Evolutionary conservation across 1,284 basidiomycete species (phyloP).

Genomic region (Ganoderma lingzhi): DNA sequence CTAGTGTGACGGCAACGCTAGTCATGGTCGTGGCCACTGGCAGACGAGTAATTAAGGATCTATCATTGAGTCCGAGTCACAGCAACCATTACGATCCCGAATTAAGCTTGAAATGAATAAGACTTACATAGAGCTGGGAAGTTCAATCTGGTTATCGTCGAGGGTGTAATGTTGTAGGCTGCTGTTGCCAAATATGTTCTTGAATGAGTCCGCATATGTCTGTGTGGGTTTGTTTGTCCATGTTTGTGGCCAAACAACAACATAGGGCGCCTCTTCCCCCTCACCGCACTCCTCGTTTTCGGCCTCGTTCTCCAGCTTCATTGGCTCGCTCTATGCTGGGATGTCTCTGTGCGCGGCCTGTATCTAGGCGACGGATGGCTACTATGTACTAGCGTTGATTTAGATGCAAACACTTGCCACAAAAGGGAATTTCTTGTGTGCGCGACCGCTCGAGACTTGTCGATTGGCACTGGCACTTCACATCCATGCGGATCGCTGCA

Average conservation of each 20-base stretch:
- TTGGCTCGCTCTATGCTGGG: neutral
- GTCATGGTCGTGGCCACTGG: no score
- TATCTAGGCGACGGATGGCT: slow-evolving; percentile 3
- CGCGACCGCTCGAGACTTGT: neutral
- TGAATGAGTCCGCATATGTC: no score
- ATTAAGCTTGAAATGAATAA: no score
- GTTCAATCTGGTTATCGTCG: no score
- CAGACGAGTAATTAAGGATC: no score
- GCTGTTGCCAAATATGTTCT: no score
- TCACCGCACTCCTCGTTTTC: neutral
- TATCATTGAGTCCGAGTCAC: no score
- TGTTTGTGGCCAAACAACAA: neutral
- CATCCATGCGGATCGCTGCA: slow-evolving; percentile 2
- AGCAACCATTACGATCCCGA: no score
- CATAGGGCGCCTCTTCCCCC: neutral
- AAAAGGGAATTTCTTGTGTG: slow-evolving; percentile 7
- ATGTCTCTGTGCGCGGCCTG: slow-evolving; percentile 4
- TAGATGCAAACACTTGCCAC: neutral
- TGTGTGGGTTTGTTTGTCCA: neutral
- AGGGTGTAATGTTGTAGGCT: no score
- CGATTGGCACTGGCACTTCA: slow-evolving; percentile 11
- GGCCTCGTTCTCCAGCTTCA: neutral
- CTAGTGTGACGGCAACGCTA: no score
- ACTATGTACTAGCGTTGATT: neutral
- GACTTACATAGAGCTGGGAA: no score